phyloP scores from a whole-genome alignment of 305 asterid species.

The Fraxinus nigra region DNA sequence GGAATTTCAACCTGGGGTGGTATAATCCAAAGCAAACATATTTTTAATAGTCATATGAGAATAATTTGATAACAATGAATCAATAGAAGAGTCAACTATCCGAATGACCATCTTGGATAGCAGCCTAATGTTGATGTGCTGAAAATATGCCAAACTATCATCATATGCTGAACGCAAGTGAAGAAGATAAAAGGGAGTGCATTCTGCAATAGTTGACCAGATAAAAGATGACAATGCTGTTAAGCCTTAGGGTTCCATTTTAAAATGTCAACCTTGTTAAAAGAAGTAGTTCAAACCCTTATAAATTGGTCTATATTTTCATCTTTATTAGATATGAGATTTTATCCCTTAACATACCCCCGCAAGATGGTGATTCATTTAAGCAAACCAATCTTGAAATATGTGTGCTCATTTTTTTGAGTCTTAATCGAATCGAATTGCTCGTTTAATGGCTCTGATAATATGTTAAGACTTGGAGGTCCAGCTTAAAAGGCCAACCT shows the following conservation, averaged over 20 bases:
- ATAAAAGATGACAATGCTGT: neutral
- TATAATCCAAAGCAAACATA: constrained; percentile 7
- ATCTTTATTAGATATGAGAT: neutral
- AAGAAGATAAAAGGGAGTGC: constrained; percentile 8
- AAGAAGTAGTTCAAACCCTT: too few species aligned
- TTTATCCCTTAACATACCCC: neutral
- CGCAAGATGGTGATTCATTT: neutral
- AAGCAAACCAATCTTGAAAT: neutral
- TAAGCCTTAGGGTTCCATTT: neutral
- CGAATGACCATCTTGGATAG: neutral
- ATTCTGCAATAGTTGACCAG: neutral
- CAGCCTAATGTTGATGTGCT: neutral
- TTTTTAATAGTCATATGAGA: neutral
- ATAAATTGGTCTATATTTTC: neutral
- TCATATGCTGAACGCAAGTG: constrained; percentile 16
- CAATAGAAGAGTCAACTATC: constrained; percentile 3
- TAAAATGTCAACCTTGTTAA: too few species aligned
- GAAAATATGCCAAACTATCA: constrained; percentile 11
- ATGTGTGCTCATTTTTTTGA: neutral
- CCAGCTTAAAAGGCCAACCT: neutral
- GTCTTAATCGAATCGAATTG: neutral
- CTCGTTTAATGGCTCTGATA: neutral
- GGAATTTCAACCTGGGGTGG: constrained; percentile 21
- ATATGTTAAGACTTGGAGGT: too few species aligned
- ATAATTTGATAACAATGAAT: constrained; percentile 7